A percentile compares a stretch with the other conserved stretches of the same genome.
Conservation (phyloP, 177 flowering plant genomes). For the Telopea speciosissima region DNA sequence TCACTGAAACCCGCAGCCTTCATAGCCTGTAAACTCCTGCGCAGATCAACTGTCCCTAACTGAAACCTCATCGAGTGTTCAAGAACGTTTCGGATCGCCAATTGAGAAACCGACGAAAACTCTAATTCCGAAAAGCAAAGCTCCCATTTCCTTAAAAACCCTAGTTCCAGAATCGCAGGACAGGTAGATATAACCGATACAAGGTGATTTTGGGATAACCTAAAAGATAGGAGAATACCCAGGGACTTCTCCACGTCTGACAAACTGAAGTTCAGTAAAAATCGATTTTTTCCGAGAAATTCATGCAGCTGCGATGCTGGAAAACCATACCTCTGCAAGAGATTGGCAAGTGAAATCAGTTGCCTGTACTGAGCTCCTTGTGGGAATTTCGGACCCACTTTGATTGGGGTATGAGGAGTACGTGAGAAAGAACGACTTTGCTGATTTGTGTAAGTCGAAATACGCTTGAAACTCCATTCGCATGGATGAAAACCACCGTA, state of each 20-base stretch:
- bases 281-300: conserved; percentile 41
- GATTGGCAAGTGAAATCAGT: conserved; percentile 34
- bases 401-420: neutral
- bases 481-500: neutral
- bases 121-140: conserved; percentile 26
- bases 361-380: conserved; percentile 27
- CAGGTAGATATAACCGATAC: conserved; percentile 40
- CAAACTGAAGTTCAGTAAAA: conserved; percentile 28
- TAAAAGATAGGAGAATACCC: conserved; percentile 37
- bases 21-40: conserved; percentile 28
- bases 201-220: conserved; percentile 38
- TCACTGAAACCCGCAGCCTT: conserved; percentile 53
- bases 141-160: conserved; percentile 59
- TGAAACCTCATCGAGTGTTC: conserved; percentile 40
- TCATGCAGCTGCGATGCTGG: conserved; percentile 33
- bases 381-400: conserved; percentile 1
- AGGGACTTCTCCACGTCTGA: conserved; percentile 45
- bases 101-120: conserved; percentile 20
- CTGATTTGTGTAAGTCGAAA: neutral
- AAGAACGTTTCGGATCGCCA: conserved; percentile 37
- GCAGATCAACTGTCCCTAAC: conserved; percentile 38
- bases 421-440: conserved; percentile 18
- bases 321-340: conserved; percentile 64
- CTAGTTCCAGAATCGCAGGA: conserved; percentile 50
- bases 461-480: neutral